phyloP scores from a whole-genome alignment of 148 eudicot species.

The Simmondsia chinensis region DNA sequence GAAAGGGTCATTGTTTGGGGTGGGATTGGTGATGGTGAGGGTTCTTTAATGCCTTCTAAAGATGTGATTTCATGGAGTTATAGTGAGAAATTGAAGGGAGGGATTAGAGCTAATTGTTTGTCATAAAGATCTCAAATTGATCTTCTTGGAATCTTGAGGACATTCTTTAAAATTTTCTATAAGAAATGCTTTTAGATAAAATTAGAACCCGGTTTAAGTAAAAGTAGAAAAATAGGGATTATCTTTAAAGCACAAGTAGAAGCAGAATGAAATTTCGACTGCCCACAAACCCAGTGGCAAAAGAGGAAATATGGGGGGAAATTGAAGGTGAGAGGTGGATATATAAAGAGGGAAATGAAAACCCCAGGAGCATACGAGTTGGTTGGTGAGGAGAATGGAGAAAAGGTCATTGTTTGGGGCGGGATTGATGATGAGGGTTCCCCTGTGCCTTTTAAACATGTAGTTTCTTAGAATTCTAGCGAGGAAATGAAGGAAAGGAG shows the following conservation, averaged over 20 bases:
- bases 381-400: constrained; percentile 43
- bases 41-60: constrained; percentile 18
- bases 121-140: background rate
- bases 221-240: no score
- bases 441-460: constrained; percentile 20
- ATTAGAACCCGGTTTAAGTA: no score
- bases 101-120: constrained; percentile 12
- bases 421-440: constrained; percentile 27
- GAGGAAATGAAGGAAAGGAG: constrained; percentile 1
- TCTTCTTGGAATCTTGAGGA: no score
- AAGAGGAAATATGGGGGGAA: constrained; percentile 1
- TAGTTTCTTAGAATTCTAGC: constrained; percentile 26
- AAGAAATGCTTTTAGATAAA: no score
- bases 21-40: constrained; percentile 30
- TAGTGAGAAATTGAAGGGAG: background rate
- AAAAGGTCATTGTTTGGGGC: constrained; percentile 58
- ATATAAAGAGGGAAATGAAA: constrained; percentile 28
- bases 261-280: no score
- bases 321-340: constrained; percentile 26
- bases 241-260: no score
- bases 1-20: constrained; percentile 58
- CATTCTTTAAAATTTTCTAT: no score
- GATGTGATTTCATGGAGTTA: constrained; percentile 30
- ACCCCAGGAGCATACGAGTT: constrained; percentile 57
- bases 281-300: no score